Evolutionary conservation across 23 red algal species (phyloP).

Genomic region (Gracilariopsis chorda): DNA sequence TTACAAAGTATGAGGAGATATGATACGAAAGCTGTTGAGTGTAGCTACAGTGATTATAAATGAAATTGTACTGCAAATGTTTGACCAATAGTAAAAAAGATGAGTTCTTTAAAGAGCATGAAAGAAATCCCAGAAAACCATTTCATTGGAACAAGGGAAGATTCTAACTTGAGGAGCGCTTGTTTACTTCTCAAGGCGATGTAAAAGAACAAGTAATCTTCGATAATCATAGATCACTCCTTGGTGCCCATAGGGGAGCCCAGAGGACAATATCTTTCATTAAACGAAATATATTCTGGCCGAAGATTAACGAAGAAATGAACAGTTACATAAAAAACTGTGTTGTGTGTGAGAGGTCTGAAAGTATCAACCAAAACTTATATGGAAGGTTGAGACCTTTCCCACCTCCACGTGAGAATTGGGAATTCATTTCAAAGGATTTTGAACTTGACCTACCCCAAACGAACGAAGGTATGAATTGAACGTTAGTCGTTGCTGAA

Average conservation of each 20-base stretch:
- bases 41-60: not conserved
- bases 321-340: not conserved
- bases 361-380: constrained; percentile 6
- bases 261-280: not conserved
- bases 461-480: not conserved
- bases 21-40: constrained; percentile 7
- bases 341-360: not conserved
- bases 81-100: not conserved
- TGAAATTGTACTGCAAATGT: not conserved
- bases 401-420: not conserved
- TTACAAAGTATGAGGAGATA: not conserved
- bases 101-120: not conserved
- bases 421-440: constrained; percentile 32
- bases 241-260: not conserved
- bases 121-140: not conserved
- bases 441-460: constrained; percentile 13
- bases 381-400: not conserved
- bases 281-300: constrained; percentile 22
- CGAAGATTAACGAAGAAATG: constrained; percentile 14
- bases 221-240: constrained; percentile 3
- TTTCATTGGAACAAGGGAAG: not conserved
- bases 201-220: not conserved
- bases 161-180: not conserved
- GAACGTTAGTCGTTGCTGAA: not conserved
- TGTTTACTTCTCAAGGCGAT: constrained; percentile 1